phyloP scores from a whole-genome alignment of 2,329 filamentous ascomycete genomes.

The Kalmusia sp. region DNA sequence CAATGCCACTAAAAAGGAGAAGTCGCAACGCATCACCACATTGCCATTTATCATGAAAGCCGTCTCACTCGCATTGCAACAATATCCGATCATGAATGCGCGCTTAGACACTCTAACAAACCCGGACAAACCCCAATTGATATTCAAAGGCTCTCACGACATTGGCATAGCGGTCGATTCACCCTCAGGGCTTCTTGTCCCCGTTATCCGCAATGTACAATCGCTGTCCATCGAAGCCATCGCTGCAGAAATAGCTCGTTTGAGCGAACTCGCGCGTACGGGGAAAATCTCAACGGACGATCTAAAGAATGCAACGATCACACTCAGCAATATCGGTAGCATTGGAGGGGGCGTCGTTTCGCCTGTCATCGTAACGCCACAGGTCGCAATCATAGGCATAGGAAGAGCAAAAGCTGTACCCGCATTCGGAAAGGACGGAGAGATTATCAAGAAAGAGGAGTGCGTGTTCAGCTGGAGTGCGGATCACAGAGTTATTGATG shows the following conservation, averaged over 20 bases:
- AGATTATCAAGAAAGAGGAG: slow-evolving; percentile 77
- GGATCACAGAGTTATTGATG: slow-evolving; percentile 92
- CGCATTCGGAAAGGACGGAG: slow-evolving; percentile 67
- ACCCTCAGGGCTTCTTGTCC: slow-evolving; percentile 84
- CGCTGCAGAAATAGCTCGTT: slow-evolving; percentile 74
- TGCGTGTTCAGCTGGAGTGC: slow-evolving; percentile 96
- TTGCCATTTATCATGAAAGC: slow-evolving; percentile 97
- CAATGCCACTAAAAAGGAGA: slow-evolving; percentile 61
- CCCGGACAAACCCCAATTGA: slow-evolving; percentile 72
- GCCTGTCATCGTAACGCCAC: slow-evolving; percentile 87
- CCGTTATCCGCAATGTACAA: slow-evolving; percentile 86
- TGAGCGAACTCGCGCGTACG: slow-evolving; percentile 75
- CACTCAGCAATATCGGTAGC: slow-evolving; percentile 94
- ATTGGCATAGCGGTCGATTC: slow-evolving; percentile 97
- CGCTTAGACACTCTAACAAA: slow-evolving; percentile 71
- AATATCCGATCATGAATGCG: slow-evolving; percentile 87
- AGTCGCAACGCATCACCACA: slow-evolving; percentile 72
- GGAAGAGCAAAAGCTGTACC: slow-evolving; percentile 82
- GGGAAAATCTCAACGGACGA: slow-evolving; percentile 79
- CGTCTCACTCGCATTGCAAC: slow-evolving; percentile 80
- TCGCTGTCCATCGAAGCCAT: slow-evolving; percentile 78
- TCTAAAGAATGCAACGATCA: slow-evolving; percentile 87
- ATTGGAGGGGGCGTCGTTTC: slow-evolving; percentile 92
- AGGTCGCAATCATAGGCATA: slow-evolving; percentile 91
- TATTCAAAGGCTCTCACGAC: slow-evolving; percentile 86